A percentile compares a stretch with the other conserved stretches of the same genome.
phyloP scores from a whole-genome alignment of 805 yeast species.

The Myxozyma lipomycoides region DNA sequence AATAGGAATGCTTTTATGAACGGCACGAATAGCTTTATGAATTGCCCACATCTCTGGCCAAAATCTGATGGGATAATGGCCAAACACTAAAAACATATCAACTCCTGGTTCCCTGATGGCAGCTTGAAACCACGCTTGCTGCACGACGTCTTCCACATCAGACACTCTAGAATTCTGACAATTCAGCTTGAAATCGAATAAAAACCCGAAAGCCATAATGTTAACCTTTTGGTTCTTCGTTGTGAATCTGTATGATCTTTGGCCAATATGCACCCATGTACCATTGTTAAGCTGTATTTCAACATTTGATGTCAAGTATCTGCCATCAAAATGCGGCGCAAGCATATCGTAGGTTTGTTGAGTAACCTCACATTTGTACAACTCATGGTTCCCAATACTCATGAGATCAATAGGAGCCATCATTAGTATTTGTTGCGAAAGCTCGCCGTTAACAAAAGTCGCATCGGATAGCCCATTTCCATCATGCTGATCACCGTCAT shows the following conservation, averaged over 20 bases:
- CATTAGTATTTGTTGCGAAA: slow-evolving; percentile 60
- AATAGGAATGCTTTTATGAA: slow-evolving; percentile 59
- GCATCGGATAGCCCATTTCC: slow-evolving; percentile 84
- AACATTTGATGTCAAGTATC: slow-evolving; percentile 52
- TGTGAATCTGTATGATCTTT: slow-evolving; percentile 57
- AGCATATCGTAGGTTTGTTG: slow-evolving; percentile 59
- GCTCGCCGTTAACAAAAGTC: slow-evolving; percentile 64
- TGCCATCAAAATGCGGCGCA: slow-evolving; percentile 53
- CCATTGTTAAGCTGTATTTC: slow-evolving; percentile 38
- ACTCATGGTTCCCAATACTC: slow-evolving; percentile 88
- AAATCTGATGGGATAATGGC: slow-evolving; percentile 70
- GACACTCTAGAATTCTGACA: slow-evolving; percentile 62
- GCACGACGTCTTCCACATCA: slow-evolving; percentile 51
- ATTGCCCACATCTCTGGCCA: slow-evolving; percentile 53
- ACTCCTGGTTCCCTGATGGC: slow-evolving; percentile 42
- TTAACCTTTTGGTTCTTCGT: slow-evolving; percentile 53
- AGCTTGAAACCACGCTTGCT: slow-evolving; percentile 62
- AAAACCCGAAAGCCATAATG: slow-evolving; percentile 68
- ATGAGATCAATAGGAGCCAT: slow-evolving; percentile 65
- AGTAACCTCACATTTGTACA: slow-evolving; percentile 65
- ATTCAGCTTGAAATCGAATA: slow-evolving; percentile 67
- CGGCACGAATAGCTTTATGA: slow-evolving; percentile 50
- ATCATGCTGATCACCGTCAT: slow-evolving; percentile 91
- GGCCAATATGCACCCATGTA: slow-evolving; percentile 60
- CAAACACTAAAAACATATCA: slow-evolving; percentile 67